Base-by-base conservation (phyloP, 2,329 filamentous ascomycete species). In the Dothideomycetes sp. region DNA sequence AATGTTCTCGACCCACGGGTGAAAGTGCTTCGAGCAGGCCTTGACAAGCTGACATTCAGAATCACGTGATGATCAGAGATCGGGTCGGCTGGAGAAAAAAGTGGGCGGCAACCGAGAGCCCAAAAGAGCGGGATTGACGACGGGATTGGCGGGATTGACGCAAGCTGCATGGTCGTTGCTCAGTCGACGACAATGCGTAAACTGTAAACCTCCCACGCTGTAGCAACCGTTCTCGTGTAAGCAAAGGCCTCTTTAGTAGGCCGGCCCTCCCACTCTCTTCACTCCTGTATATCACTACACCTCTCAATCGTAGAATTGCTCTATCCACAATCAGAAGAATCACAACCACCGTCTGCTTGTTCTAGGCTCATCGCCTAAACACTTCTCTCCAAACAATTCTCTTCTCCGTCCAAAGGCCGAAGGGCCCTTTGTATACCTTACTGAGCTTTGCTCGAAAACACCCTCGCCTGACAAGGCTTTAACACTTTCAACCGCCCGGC, bases 401-500 rank as follows among this genome's bases (percentile, higher is more conserved):
- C n/a, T n/a, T 22, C 17, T 30, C 27, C 30, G 16, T n/a, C 30
- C 10, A 27, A 22, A 34, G 24, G 31, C 31, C 39, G 31, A 17
- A 34, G 28, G 40, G 40, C 40, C 40, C 25, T 31, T 33, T 34
- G 36, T 24, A 36, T 22, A 2, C 27, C 24, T 27, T 23, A 4
- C 22, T 12, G 23, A 34, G 23, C 23, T 34, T 33, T 31, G 39
- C 30, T 33, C 24, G 25, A 33, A 30, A 15, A 25, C 24, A 19
- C 40, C 31, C 22, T 31, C 40, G 16, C 20, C 40, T 42, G 40
- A 42, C 18, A 32, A 36, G 18, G 24, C 27, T 30, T 16, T 35
- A 42, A 42, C 22, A 22, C 24, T 20, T 15, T 29, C 23, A n/a
- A 20, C 60, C 64, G 79, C 81, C 82, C 81, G 81, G 80, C 81